Base-by-base conservation (phyloP, 768 basidiomycete species). In the Calvatia gigantea region DNA sequence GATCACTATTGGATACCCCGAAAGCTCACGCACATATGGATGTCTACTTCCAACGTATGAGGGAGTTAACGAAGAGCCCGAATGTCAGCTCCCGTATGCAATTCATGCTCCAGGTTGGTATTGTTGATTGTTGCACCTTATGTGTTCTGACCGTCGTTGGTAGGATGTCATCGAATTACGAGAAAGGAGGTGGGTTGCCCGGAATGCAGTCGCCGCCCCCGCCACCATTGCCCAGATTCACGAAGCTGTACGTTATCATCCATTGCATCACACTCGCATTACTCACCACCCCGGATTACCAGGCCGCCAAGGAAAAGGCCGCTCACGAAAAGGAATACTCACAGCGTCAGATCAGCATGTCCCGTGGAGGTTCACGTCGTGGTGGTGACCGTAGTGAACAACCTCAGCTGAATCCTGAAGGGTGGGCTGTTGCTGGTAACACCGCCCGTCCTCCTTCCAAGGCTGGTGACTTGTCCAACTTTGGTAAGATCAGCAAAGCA, bases 151-250 rank as follows among this genome's bases (percentile, higher is more conserved):
- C 27, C 7, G 8, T 28, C 23, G 28, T 44, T 33, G 45, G 17
- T 63, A 98, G 94, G 96, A 98, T 72, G 78, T 97, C 48, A 81
- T 95, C 54, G 96, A 98, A 66, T 77, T 95, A 41, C 89, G 94
- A 48, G 82, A 84, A 27, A 85, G 87, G 52, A 86, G 82, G 66
- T 98, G 95, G 96, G 67, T 85, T 37, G 71, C 79, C 41, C 84
- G 93, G 48, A 85, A 86, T 64, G 73, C 73, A 44, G 79, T 87
- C 27, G 84, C 86, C 49, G 92, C 88, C 9, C 94, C 94, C 4
- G 78, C 88, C 29, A 97, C 94, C 3, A 84, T 97, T 62, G 89
- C 94, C 41, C 86, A 93, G 60, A 81, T 98, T 29, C 94, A 95
- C 63, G 86, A 91, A 70, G 79, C 80, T 49, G 94, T 94, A 72